phyloP scores from a whole-genome alignment of 2,329 filamentous ascomycete species.

The Xylaria sp. region DNA sequence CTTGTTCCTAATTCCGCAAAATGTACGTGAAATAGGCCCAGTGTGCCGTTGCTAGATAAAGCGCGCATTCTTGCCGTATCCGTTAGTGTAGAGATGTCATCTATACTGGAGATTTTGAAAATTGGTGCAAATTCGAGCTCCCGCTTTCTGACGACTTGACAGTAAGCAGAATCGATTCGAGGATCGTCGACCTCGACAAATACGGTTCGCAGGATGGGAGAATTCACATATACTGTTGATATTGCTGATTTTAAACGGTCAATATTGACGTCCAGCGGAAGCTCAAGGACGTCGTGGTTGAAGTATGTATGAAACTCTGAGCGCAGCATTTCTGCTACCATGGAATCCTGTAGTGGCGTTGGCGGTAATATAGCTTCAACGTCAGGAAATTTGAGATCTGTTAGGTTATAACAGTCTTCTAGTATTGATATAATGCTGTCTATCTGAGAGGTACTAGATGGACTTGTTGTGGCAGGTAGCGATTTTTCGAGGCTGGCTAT shows the following conservation, averaged over 20 bases:
- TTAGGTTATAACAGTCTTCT: constrained; percentile 50
- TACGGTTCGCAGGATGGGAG: constrained; percentile 78
- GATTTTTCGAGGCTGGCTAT: constrained; percentile 44
- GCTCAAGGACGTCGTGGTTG: constrained; percentile 80
- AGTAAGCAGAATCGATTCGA: constrained; percentile 60
- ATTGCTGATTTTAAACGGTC: constrained; percentile 69
- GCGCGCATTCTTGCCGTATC: constrained; percentile 53
- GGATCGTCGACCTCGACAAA: constrained; percentile 75
- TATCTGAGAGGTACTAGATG: constrained; percentile 29
- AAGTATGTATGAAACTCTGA: constrained; percentile 82
- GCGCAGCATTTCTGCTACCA: constrained; percentile 82
- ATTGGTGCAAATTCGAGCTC: constrained; percentile 36
- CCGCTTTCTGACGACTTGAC: constrained; percentile 57
- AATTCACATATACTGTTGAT: constrained; percentile 64
- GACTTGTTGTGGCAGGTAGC: not conserved
- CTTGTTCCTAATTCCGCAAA: constrained; percentile 51
- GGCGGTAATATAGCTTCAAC: constrained; percentile 74
- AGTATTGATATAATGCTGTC: constrained; percentile 50
- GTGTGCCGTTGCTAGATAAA: constrained; percentile 48
- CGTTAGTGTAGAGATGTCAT: constrained; percentile 52
- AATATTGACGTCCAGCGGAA: constrained; percentile 66
- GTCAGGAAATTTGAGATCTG: constrained; percentile 50
- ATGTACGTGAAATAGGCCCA: constrained; percentile 61
- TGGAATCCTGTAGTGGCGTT: constrained; percentile 86
- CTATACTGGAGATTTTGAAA: constrained; percentile 44